Evolutionary conservation across 768 basidiomycete species (phyloP).

Genomic region (Sporobolomyces pararoseus): DNA sequence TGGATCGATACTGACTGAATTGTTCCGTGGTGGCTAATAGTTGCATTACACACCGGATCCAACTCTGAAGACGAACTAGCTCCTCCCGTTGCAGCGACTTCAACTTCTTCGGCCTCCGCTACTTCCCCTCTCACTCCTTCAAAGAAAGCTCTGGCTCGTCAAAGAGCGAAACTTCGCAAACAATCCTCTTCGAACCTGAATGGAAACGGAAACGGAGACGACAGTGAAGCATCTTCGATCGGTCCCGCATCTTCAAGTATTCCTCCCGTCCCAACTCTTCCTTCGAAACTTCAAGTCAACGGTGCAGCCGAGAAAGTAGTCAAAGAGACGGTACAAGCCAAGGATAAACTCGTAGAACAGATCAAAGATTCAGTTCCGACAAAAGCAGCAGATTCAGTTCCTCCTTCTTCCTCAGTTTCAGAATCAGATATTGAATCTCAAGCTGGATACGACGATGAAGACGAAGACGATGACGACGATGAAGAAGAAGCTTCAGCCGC

Average conservation of each 20-base stretch:
- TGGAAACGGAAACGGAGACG: conserved; percentile 5
- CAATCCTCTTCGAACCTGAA: conserved; percentile 19
- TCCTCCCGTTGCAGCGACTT: background rate
- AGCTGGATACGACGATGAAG: conserved; percentile 23
- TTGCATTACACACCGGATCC: conserved; percentile 19
- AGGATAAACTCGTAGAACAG: conserved; percentile 13
- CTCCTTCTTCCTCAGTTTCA: conserved; percentile 5
- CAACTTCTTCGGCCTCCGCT: conserved; percentile 1
- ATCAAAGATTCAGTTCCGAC: conserved; percentile 21
- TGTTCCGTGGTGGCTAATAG: background rate
- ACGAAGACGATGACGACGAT: conserved; percentile 20
- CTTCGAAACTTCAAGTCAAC: background rate
- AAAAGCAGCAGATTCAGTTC: background rate
- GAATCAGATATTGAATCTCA: conserved; percentile 30
- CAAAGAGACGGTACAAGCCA: background rate
- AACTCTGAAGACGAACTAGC: conserved; percentile 25
- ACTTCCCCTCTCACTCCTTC: conserved; percentile 16
- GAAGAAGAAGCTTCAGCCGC: background rate
- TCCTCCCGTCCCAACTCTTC: conserved; percentile 30
- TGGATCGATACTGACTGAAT: background rate
- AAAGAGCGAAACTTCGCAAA: conserved; percentile 35
- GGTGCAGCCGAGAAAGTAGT: background rate
- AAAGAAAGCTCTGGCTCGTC: conserved; percentile 35
- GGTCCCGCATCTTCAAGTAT: conserved; percentile 1
- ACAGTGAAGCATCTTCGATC: conserved; percentile 23